Evolutionary conservation across 345 rosid genomes (phyloP), one percentile per base, ranked within the genome.

Genomic region (Pseudoturritis turrita): DNA sequence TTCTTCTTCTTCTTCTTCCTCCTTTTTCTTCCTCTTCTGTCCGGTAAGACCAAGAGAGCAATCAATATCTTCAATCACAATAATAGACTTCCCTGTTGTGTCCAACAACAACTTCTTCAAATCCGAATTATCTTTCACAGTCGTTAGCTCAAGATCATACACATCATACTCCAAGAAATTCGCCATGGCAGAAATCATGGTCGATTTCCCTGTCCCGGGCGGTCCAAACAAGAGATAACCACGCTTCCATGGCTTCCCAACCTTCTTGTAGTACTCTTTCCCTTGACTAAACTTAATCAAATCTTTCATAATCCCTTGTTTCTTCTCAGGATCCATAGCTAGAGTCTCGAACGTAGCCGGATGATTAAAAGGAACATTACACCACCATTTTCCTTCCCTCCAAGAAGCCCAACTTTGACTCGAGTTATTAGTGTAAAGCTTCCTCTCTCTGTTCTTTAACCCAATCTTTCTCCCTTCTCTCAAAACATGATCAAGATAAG

Each of bases 181-280:
- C 0, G 91, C 88, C 76, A 86, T 83, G 39, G 88, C 88, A 0
- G 85, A 77, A 10, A 87, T 79, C 75, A 85, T 85, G 33, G 85
- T 81, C 0, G 95, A 88, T 46, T 89, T 87, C 12, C 91, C 95
- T 0, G 95, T 85, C 8, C 89, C 87, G 0, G 57, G 57, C 2
- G 36, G 57, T 13, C 55, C 33, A 50, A 11, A n/a, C n/a, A n/a
- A n/a, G n/a, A n/a, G n/a, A n/a, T n/a, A n/a, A n/a, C n/a, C n/a
- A n/a, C n/a, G n/a, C 68, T 88, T 88, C 95, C 95, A 88, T 10
- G 82, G 79, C 66, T 86, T 86, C 6, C 87, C 89, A 25, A 86
- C 68, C 62, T 76, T 79, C 2, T 76, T 78, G 35, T 85, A 88
- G 40, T 83, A 83, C 64, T 83, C 84, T 73, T 85, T 79, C 10